A percentile compares a stretch with the other conserved stretches of the same genome.
Conservation (phyloP, 2,329 filamentous ascomycete species). For the Exophiala xenobiotica region DNA sequence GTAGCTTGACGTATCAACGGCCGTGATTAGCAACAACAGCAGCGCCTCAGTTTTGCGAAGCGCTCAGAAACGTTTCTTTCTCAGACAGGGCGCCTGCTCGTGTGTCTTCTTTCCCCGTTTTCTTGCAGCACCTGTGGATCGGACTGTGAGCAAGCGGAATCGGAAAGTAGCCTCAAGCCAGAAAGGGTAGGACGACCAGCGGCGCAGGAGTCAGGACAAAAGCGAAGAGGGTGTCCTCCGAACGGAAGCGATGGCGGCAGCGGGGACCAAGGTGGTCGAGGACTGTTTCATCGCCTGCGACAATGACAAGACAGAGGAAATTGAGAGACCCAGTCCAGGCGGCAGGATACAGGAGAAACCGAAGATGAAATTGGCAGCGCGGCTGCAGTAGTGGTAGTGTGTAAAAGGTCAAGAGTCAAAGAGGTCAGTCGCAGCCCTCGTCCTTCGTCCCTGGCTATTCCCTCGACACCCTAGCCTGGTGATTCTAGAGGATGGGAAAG, state of each 20-base stretch:
- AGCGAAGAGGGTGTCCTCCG: slow-evolving; percentile 4
- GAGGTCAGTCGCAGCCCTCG: not conserved
- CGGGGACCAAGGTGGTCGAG: slow-evolving; percentile 17
- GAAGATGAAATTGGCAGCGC: slow-evolving; percentile 18
- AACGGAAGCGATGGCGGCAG: slow-evolving; percentile 18
- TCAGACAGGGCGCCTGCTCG: slow-evolving; percentile 16
- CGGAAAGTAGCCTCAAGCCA: slow-evolving; percentile 13
- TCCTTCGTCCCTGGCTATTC: slow-evolving; percentile 21
- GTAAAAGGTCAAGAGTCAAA: not conserved
- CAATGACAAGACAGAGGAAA: slow-evolving; percentile 18
- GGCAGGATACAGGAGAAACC: slow-evolving; percentile 10
- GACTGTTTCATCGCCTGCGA: slow-evolving; percentile 28
- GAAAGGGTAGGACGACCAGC: slow-evolving; percentile 26
- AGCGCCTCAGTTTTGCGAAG: slow-evolving; percentile 28
- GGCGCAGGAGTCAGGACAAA: slow-evolving; percentile 21
- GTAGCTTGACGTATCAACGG: slow-evolving; percentile 29
- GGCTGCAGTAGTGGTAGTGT: slow-evolving; percentile 11
- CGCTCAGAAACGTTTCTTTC: slow-evolving; percentile 24
- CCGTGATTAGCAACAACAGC: slow-evolving; percentile 12
- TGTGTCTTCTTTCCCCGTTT: slow-evolving; percentile 7
- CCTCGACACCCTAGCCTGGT: not conserved
- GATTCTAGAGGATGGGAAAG: not conserved
- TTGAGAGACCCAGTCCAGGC: slow-evolving; percentile 18
- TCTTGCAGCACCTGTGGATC: slow-evolving; percentile 9
- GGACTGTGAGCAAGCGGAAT: slow-evolving; percentile 9